Evolutionary conservation across 306 rosid species (phyloP).

Genomic region (Quercus alba): DNA sequence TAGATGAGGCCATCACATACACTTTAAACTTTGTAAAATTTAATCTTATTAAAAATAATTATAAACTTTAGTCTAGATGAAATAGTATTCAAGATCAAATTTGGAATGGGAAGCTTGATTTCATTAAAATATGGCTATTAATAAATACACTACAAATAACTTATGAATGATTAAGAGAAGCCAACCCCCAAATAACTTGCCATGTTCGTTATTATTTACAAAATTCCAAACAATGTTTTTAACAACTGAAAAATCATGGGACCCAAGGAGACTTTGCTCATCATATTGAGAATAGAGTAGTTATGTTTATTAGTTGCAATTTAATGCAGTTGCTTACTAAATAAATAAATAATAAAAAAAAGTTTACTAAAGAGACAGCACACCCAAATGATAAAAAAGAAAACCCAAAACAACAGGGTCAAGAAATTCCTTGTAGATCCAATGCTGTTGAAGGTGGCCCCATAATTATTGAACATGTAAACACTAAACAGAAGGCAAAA

Average conservation of each 20-base stretch:
- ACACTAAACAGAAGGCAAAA: not conserved
- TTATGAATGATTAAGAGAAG: not conserved
- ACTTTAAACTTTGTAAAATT: no score
- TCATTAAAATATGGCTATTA: no score
- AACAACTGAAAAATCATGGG: not conserved
- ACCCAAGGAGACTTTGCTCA: not conserved
- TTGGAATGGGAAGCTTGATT: no score
- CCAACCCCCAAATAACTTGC: not conserved
- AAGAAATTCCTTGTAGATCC: no score
- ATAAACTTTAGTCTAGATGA: no score
- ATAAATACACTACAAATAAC: not conserved
- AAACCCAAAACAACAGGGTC: no score
- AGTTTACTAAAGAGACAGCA: not conserved
- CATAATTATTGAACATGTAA: not conserved
- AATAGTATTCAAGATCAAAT: no score
- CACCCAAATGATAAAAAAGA: no score
- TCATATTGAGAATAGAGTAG: not conserved
- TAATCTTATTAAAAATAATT: no score
- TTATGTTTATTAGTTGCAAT: not conserved
- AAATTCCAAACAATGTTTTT: not conserved
- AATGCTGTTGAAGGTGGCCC: not conserved
- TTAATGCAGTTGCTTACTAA: not conserved
- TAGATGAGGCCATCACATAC: no score
- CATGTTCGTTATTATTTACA: not conserved
- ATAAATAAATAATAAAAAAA: not conserved